Percentiles rank a stretch among this genome's conserved stretches.
Evolutionary conservation across 2,329 filamentous ascomycete species (phyloP).

Genomic region (Biscogniauxia sp.): DNA sequence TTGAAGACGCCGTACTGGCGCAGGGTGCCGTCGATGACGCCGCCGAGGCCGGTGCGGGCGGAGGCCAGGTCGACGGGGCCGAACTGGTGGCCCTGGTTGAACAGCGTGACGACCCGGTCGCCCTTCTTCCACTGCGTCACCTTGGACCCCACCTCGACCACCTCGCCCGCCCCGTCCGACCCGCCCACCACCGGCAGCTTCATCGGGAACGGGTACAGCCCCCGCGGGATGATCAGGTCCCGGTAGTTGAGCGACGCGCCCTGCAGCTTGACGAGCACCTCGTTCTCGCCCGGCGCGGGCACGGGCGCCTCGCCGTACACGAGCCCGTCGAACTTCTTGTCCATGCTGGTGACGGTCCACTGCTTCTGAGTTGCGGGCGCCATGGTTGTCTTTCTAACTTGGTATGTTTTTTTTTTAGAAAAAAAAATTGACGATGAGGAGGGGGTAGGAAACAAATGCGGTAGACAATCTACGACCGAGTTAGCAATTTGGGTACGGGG

Average conservation of each 20-base stretch:
- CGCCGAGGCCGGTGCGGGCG: conserved; percentile 61
- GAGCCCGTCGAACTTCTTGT: conserved; percentile 60
- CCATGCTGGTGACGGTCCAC: conserved; percentile 53
- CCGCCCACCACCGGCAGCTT: conserved; percentile 45
- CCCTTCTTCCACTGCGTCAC: conserved; percentile 49
- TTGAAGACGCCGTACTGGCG: conserved; percentile 66
- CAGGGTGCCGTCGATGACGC: conserved; percentile 64
- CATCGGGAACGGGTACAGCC: conserved; percentile 45
- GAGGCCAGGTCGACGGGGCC: conserved; percentile 38
- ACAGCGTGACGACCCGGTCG: conserved; percentile 59
- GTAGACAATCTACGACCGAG: not conserved
- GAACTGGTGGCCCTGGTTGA: conserved; percentile 54
- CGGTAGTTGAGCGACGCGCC: conserved; percentile 55
- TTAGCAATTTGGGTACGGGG: not conserved
- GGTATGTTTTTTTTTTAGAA: not conserved
- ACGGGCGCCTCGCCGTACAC: conserved; percentile 52
- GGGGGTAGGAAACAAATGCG: not conserved
- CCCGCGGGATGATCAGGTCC: conserved; percentile 49
- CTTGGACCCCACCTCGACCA: conserved; percentile 49
- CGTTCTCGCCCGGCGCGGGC: conserved; percentile 63
- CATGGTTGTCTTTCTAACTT: not conserved
- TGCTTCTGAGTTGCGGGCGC: conserved; percentile 45
- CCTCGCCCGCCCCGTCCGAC: conserved; percentile 53
- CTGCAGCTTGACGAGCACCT: conserved; percentile 67
- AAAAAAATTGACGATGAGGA: not conserved